These are phyloP conservation scores for Schwanniomyces etchellsii DNA, from an alignment of 1,139 yeast genomes.

Conservation along the genomic window DNA sequence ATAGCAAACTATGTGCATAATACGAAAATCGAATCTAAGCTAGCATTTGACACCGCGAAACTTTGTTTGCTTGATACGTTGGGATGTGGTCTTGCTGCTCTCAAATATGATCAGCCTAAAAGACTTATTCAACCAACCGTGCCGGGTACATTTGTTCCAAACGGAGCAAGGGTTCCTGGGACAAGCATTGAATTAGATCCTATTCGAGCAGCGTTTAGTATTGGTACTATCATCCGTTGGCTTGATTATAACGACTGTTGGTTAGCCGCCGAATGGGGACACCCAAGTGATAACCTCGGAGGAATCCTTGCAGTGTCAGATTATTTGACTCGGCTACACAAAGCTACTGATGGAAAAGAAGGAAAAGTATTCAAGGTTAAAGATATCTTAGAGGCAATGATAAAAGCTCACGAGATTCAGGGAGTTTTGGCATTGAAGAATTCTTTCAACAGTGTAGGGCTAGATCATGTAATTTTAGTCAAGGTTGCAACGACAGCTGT, in stretches of 20 bases:
- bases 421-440: constrained; percentile 53
- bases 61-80: constrained; percentile 50
- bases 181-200: constrained; percentile 48
- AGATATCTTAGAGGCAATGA: constrained; percentile 50
- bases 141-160: constrained; percentile 49
- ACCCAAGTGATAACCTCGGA: constrained; percentile 56
- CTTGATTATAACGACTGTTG: constrained; percentile 58
- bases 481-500: constrained; percentile 61
- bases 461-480: constrained; percentile 54
- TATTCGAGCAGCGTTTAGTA: constrained; percentile 50
- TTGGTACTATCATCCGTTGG: constrained; percentile 55
- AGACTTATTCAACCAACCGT: constrained; percentile 48
- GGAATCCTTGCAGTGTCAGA: constrained; percentile 56
- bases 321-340: constrained; percentile 43
- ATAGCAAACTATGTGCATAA: constrained; percentile 48
- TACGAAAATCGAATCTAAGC: constrained; percentile 36
- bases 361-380: constrained; percentile 38
- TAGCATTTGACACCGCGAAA: constrained; percentile 49
- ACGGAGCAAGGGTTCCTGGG: constrained; percentile 50
- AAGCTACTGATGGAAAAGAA: constrained; percentile 29
- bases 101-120: constrained; percentile 46
- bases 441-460: constrained; percentile 54
- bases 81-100: constrained; percentile 59
- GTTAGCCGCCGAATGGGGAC: constrained; percentile 67
- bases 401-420: constrained; percentile 59